Conservation (phyloP, 2,329 filamentous ascomycete species). For the Daldinia sp. region DNA sequence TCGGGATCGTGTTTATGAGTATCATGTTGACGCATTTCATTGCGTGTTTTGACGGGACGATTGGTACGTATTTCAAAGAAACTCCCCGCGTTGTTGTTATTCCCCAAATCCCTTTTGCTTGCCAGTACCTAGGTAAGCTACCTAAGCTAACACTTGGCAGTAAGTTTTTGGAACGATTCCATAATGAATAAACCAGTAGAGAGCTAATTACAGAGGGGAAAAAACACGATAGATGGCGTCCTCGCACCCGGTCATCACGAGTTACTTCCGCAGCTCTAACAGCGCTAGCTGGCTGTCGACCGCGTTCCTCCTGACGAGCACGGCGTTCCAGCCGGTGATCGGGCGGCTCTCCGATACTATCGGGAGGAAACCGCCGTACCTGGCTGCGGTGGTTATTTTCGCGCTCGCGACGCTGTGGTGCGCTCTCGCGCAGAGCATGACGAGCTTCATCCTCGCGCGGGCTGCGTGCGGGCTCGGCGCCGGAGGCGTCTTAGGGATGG, state of each 20-base stretch:
- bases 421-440: constrained; percentile 73
- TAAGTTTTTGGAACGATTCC: not conserved
- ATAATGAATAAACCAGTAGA: not conserved
- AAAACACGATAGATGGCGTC: constrained; percentile 71
- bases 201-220: not conserved
- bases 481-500: constrained; percentile 76
- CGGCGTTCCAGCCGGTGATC: constrained; percentile 79
- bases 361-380: constrained; percentile 75
- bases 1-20: constrained; percentile 72
- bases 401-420: constrained; percentile 76
- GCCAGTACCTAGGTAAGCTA: too few relatives aligned
- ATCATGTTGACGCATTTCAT: constrained; percentile 70
- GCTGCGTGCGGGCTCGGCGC: constrained; percentile 80
- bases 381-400: constrained; percentile 73
- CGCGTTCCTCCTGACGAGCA: constrained; percentile 80
- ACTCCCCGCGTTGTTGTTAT: not conserved
- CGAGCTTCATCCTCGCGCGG: constrained; percentile 76
- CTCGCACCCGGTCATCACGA: constrained; percentile 83
- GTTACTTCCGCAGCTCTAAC: constrained; percentile 81
- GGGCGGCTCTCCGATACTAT: constrained; percentile 80
- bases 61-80: constrained; percentile 51
- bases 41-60: constrained; percentile 78
- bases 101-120: not conserved
- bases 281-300: constrained; percentile 86
- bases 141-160: not conserved